phyloP scores from a whole-genome alignment of 805 yeast genomes.

The Lachancea fermentati region DNA sequence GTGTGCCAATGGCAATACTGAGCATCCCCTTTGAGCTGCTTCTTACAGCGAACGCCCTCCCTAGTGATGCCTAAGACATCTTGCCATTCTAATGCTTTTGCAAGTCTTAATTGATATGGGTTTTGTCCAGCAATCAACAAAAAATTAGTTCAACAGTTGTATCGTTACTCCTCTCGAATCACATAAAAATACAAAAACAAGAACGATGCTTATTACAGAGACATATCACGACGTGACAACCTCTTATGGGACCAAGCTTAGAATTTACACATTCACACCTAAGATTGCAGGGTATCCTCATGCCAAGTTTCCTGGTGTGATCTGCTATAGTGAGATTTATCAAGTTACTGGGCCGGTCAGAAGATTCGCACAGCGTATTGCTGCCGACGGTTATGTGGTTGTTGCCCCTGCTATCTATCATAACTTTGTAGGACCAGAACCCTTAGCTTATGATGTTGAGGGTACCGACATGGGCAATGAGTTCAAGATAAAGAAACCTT shows the following conservation, averaged over 20 bases:
- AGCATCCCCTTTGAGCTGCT: conserved; percentile 6
- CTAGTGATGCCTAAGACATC: conserved; percentile 27
- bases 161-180: neutral
- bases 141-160: no score
- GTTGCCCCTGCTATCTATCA: conserved; percentile 80
- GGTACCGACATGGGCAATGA: conserved; percentile 74
- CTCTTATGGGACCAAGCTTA: conserved; percentile 58
- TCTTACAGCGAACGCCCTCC: conserved; percentile 19
- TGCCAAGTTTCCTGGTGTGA: conserved; percentile 76
- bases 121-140: no score
- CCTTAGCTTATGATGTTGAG: conserved; percentile 61
- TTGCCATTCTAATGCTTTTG: conserved; percentile 5
- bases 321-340: conserved; percentile 74
- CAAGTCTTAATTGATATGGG: no score
- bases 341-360: conserved; percentile 81
- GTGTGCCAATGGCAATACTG: conserved; percentile 21
- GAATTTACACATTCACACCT: conserved; percentile 64
- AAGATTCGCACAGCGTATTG: conserved; percentile 70
- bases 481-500: conserved; percentile 60
- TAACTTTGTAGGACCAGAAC: conserved; percentile 57
- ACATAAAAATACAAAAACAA: neutral
- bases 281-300: conserved; percentile 65
- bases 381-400: conserved; percentile 72
- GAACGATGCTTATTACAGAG: conserved; percentile 61
- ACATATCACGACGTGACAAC: conserved; percentile 59